A percentile compares a stretch with the other conserved stretches of the same genome.
phyloP scores from a whole-genome alignment of 2,329 filamentous ascomycete species.

The Gaeumannomyces sp. region DNA sequence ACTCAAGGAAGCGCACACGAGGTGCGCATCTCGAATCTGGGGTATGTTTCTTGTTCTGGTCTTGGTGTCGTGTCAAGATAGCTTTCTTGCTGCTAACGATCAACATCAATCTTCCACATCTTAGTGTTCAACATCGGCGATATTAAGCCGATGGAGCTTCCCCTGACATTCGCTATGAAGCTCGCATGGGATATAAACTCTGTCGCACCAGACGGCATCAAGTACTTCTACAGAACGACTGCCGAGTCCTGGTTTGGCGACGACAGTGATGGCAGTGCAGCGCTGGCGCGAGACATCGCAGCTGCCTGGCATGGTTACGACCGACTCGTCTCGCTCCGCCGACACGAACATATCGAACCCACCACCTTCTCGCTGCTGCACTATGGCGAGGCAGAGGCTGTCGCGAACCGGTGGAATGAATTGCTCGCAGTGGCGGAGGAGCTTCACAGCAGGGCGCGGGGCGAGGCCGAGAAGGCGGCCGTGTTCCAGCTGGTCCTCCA shows the following conservation, averaged over 20 bases:
- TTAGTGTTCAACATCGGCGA: constrained; percentile 66
- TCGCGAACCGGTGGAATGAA: constrained; percentile 44
- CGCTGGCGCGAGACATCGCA: background rate
- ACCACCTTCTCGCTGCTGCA: constrained; percentile 51
- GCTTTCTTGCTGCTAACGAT: too few species aligned
- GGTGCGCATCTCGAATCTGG: constrained; percentile 27
- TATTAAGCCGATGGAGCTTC: constrained; percentile 57
- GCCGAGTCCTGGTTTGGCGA: constrained; percentile 43
- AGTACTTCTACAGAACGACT: constrained; percentile 26
- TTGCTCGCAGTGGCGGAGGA: constrained; percentile 38
- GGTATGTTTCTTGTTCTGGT: background rate
- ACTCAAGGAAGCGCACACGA: constrained; percentile 45
- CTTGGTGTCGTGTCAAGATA: background rate
- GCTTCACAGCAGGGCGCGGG: constrained; percentile 35
- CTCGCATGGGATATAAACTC: constrained; percentile 54
- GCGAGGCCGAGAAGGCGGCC: constrained; percentile 38
- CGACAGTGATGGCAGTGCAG: background rate
- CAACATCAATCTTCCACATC: constrained; percentile 28
- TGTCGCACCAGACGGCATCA: constrained; percentile 30
- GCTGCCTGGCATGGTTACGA: constrained; percentile 28
- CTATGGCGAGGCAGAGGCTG: constrained; percentile 51
- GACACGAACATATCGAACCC: constrained; percentile 53
- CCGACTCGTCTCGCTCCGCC: constrained; percentile 40
- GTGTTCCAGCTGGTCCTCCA: constrained; percentile 58
- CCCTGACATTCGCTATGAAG: constrained; percentile 62